These are phyloP conservation scores for Aegilops tauschii DNA, from an alignment of 176 grass and related monocot genomes.

Conservation along the genomic window DNA sequence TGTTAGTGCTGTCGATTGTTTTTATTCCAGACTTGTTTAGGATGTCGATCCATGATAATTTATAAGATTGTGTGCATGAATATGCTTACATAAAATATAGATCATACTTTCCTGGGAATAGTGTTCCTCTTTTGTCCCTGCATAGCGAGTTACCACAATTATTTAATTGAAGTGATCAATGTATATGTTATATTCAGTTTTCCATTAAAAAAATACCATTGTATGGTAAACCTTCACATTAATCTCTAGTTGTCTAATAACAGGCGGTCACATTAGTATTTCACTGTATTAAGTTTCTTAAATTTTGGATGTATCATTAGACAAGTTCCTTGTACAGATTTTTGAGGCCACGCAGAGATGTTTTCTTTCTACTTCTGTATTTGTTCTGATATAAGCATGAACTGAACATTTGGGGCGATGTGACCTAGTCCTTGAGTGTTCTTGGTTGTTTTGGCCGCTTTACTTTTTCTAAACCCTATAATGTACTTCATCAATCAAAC, in stretches of 20 bases:
- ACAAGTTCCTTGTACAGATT: not conserved
- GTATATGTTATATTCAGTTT: constrained; percentile 1
- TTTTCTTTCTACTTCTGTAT: not conserved
- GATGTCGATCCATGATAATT: not conserved
- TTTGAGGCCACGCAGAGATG: not conserved
- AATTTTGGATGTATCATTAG: not conserved
- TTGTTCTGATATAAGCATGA: not conserved
- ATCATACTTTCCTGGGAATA: not conserved
- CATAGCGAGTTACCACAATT: not conserved
- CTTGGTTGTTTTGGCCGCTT: not conserved
- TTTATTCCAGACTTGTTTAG: not conserved
- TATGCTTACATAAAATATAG: not conserved
- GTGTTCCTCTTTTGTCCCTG: not conserved
- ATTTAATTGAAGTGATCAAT: not conserved
- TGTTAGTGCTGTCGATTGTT: not conserved
- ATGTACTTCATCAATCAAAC: not conserved
- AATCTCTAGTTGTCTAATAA: not conserved
- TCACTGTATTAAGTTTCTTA: not conserved
- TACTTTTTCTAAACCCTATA: not conserved
- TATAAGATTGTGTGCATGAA: not conserved
- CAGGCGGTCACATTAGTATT: not conserved
- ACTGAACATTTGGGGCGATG: not conserved
- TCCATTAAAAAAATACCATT: not conserved
- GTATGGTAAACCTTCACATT: not conserved
- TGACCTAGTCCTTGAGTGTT: not conserved